Base-by-base conservation (phyloP, 2,329 filamentous ascomycete genomes). In the Chrysoporthe austroafricana region DNA sequence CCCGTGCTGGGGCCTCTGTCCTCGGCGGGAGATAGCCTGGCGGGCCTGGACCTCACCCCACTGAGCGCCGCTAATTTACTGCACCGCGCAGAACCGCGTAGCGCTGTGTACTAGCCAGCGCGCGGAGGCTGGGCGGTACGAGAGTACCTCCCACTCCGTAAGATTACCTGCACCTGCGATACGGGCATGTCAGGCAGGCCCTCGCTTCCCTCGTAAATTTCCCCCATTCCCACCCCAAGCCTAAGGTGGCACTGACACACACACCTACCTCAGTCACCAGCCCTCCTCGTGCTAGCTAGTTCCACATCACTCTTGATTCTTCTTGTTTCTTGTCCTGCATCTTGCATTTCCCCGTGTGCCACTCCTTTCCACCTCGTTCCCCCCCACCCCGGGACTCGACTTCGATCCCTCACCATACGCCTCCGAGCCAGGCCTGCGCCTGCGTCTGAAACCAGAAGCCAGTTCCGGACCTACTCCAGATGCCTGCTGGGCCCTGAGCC, bases 181-280 rank as follows among this genome's bases (percentile, higher is more conserved):
- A 57, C 54, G 54, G 54, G 34, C 54, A 57, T 36, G 14, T 57
- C 54, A 14, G 54, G 26, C 4, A 8, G 5, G 14, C 18, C 52
- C 26, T 56, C 52, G 32, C 54, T 57, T 57, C 32, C 34, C 54
- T 57, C 34, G 54, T 32, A 57, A 57, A 57, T 57, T 57, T 57
- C 54, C 54, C 54, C 14, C 7, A 11, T 21, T 13, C 54, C 34
- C 32, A 36, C 26, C 52, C 26, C 52, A 16, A 36, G 52, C 52
- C 26, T 52, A 21, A 26, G 26, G 26, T 26, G 26, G 26, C 36
- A 39, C 36, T 6, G 6, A 39, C 36, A 39, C 36, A 39, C 36
- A 39, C 36, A 39, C 36, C 5, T 9, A 39, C 36, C 26, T 26
- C 26, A 26, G 26, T 26, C 26, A 26, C 26, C 26, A 26, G 26